Base-by-base conservation (phyloP, 2,329 filamentous ascomycete species). In the Aspergillus spinulosporus region DNA sequence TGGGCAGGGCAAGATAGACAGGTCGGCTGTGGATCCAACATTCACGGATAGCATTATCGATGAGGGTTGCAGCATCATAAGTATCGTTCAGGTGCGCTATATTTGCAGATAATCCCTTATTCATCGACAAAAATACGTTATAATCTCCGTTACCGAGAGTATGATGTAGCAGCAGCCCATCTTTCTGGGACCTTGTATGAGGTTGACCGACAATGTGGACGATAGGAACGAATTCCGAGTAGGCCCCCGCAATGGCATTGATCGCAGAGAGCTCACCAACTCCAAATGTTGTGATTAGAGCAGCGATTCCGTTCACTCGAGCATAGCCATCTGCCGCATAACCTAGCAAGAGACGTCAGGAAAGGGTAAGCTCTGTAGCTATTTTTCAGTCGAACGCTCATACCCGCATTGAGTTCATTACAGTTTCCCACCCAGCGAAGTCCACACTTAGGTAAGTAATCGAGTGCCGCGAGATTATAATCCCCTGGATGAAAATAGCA, bases 281-380 rank as follows among this genome's bases (percentile, higher is more conserved):
- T 53, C 89, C 89, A 59, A 91, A 91, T 0, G 88, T 90, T 40
- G 88, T 92, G 62, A 92, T 59, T 48, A 92, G 73, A 31, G 88
- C 88, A 3, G 82, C 81, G 34, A 90, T 85, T 43, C 87, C 86
- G 55, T 88, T 88, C 58, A 90, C 81, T 60, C 88, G 82, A 54
- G 88, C 88, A 69, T 92, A 92, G 26, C 88, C 89, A 74, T 92
- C 89, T n/a, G 89, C 87, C 29, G 88, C 88, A 66, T 92, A 92
- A 14, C 86, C 87, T 73, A 49, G 5, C 44, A 28, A 29, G 11
- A 40, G 21, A 31, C 4, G 31, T 57, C 49, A 57, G 49, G 32
- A 29, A 12, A 2, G 32, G 12, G 3, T 8, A n/a, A 1, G 2
- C 0, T 11, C 8, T 42, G 43, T 21, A 21, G 21, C 21, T 21